Base-by-base conservation (phyloP, 345 rosid species). In the Salix udensis region DNA sequence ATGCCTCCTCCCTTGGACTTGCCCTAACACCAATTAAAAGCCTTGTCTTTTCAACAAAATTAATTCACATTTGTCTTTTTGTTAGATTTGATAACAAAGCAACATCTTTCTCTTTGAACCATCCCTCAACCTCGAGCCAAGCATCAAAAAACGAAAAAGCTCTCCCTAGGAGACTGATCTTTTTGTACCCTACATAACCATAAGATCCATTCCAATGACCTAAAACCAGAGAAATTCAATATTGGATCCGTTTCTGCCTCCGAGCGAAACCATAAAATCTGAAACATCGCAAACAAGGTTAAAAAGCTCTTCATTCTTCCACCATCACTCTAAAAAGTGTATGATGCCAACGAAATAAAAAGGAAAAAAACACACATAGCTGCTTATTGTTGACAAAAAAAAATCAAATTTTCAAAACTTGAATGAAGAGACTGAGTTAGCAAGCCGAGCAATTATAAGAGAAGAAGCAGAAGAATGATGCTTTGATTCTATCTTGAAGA, bases 241-340 rank as follows among this genome's bases (percentile, higher is more conserved):
- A 93, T 89, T 72, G 98, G 98, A 77, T 95, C 96, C 96, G 90
- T 86, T 72, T 95, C 97, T 74, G 92, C 96, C 74, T 95, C 96
- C 6, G 93, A 91, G 98, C 85, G 87, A 95, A 95, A 37, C 98
- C 98, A 78, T 90, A 91, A 78, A 91, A 95, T 88, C 98, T 95
- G 91, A 10, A 61, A 69, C 39, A 78, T 36, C 16, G 39, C 52
- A 79, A 62, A 78, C 40, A 40, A 9, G 34, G n/a, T n/a, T 58
- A 10, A 69, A n/a, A 72, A 73, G 65, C 5, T 46, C 31, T 67
- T 65, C 71, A 39, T 70, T 31, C 15, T 70, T 28, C 75, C 30
- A 42, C 39, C n/a, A 62, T 55, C 14, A 71, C 15, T 48, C 7
- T 13, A 52, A 78, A 26, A 15, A 77, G 50, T 76, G 28, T 36